phyloP scores from a whole-genome alignment of 1,284 basidiomycete species.

The Fomitopsis pinicola region DNA sequence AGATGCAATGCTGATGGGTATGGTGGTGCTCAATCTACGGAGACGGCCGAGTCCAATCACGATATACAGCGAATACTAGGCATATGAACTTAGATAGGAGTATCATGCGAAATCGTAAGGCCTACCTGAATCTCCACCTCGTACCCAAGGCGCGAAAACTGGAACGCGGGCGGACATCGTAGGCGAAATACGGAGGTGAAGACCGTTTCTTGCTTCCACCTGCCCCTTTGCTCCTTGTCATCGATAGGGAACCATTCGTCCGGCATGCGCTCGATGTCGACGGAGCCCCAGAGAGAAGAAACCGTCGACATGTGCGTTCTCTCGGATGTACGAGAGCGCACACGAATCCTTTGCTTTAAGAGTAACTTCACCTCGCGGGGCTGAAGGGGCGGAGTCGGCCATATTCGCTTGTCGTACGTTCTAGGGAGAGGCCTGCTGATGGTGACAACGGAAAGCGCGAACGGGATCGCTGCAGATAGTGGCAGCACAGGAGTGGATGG shows the following conservation, averaged over 20 bases:
- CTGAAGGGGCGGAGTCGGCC: slow-evolving; percentile 12
- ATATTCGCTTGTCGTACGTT: slow-evolving; percentile 9
- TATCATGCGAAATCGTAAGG: neutral
- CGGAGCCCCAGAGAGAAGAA: slow-evolving; percentile 1
- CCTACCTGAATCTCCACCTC: neutral
- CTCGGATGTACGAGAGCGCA: neutral
- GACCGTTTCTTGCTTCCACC: neutral
- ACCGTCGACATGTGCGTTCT: neutral
- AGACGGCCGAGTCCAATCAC: neutral
- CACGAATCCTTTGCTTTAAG: slow-evolving; percentile 3
- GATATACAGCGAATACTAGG: neutral
- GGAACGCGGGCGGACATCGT: slow-evolving; percentile 1
- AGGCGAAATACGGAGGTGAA: neutral
- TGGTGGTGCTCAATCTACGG: neutral
- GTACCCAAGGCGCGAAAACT: neutral
- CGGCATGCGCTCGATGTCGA: slow-evolving; percentile 1
- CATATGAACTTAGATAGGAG: neutral
- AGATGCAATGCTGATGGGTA: neutral
- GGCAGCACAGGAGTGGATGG: slow-evolving; percentile 9
- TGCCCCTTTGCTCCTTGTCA: slow-evolving; percentile 3
- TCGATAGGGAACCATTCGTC: slow-evolving; percentile 13
- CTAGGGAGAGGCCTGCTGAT: slow-evolving; percentile 10
- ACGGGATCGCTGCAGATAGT: slow-evolving; percentile 16
- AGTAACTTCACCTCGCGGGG: slow-evolving; percentile 12
- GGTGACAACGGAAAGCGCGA: slow-evolving; percentile 14